A percentile compares a stretch with the other conserved stretches of the same genome.
Evolutionary conservation across 2,329 filamentous ascomycete genomes (phyloP).

Genomic region (Trichoderma afroharzianum): DNA sequence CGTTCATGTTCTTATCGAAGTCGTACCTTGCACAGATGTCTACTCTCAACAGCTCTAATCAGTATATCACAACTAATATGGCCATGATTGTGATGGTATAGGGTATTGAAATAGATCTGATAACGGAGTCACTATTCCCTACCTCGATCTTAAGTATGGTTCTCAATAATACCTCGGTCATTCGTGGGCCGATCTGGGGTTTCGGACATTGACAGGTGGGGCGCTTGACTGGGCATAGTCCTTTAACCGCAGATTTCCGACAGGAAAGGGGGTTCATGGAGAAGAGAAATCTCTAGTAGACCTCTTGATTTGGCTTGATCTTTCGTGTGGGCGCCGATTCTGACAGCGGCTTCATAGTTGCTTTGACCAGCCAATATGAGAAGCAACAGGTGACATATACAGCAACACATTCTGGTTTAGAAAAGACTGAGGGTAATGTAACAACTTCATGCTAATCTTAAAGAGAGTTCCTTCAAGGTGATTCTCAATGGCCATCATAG

Average conservation of each 20-base stretch:
- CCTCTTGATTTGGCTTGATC: background rate
- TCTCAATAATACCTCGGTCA: background rate
- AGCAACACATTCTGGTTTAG: background rate
- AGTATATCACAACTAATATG: background rate
- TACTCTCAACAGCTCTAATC: background rate
- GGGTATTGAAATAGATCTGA: background rate
- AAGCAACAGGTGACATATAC: background rate
- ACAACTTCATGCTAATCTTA: background rate
- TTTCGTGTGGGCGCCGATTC: background rate
- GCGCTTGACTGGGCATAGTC: background rate
- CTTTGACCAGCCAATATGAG: background rate
- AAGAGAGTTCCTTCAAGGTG: background rate
- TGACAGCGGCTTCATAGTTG: background rate
- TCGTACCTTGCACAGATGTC: background rate
- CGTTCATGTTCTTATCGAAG: background rate
- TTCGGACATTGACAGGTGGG: background rate
- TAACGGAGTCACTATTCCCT: background rate
- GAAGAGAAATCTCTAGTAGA: background rate
- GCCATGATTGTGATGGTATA: background rate
- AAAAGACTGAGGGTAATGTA: background rate
- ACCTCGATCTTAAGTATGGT: background rate
- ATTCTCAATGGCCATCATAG: background rate
- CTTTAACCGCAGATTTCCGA: background rate
- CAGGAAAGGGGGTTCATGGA: background rate
- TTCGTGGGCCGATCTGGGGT: background rate